Conservation (phyloP, 495 filamentous ascomycete genomes). For the Podospora comata region DNA sequence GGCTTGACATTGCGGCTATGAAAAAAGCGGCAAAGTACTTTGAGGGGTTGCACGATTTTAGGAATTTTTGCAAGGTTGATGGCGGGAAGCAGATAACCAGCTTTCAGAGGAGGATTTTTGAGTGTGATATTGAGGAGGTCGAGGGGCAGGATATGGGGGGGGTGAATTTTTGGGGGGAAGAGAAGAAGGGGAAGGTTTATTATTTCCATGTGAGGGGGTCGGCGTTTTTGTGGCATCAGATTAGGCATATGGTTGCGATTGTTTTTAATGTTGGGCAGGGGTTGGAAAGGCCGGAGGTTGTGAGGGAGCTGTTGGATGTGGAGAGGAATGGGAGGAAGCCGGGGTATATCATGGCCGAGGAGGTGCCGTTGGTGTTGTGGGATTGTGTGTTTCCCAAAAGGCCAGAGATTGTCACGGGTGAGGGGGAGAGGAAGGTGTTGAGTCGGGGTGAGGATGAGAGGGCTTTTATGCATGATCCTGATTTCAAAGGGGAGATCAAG, state of each 20-base stretch:
- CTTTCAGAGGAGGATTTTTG: slow-evolving; percentile 72
- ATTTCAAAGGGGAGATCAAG: slow-evolving; percentile 33
- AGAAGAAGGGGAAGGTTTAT: slow-evolving; percentile 64
- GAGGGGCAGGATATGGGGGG: slow-evolving; percentile 52
- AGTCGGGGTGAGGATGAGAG: not conserved
- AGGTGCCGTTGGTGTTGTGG: slow-evolving; percentile 88
- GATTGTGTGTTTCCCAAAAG: slow-evolving; percentile 78
- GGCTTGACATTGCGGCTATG: slow-evolving; percentile 85
- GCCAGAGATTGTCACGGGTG: slow-evolving; percentile 5
- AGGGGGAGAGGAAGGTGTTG: not conserved
- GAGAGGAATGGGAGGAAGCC: slow-evolving; percentile 67
- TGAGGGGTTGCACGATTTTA: slow-evolving; percentile 86
- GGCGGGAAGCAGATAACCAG: slow-evolving; percentile 77
- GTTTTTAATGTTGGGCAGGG: slow-evolving; percentile 91
- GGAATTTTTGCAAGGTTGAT: slow-evolving; percentile 95
- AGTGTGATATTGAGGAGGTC: slow-evolving; percentile 70
- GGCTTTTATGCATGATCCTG: slow-evolving; percentile 35
- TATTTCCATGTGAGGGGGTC: slow-evolving; percentile 81
- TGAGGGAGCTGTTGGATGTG: slow-evolving; percentile 70
- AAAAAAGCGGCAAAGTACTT: slow-evolving; percentile 70
- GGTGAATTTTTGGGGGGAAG: slow-evolving; percentile 37
- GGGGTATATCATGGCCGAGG: slow-evolving; percentile 83
- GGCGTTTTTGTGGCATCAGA: slow-evolving; percentile 98
- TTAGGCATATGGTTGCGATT: slow-evolving; percentile 83
- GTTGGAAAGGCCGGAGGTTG: slow-evolving; percentile 68